Evolutionary conservation across 495 filamentous ascomycete genomes (phyloP).

Genomic region (Cladorrhinum samala): DNA sequence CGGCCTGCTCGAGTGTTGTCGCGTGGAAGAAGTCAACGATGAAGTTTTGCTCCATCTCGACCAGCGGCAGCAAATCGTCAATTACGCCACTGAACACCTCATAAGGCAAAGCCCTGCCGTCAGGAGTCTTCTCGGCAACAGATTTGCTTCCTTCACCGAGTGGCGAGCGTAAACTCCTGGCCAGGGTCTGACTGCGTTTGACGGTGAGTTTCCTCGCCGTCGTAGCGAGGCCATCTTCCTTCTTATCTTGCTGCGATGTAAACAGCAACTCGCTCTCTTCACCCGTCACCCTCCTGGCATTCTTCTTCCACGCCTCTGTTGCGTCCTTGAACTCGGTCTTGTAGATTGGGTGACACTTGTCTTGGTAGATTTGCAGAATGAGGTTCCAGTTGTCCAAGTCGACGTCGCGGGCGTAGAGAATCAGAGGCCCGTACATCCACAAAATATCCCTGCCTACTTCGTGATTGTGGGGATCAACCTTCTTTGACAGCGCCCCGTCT

Average conservation of each 20-base stretch:
- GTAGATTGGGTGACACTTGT: constrained; percentile 66
- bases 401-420: constrained; percentile 81
- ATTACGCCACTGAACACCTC: constrained; percentile 80
- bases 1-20: constrained; percentile 63
- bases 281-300: constrained; percentile 66
- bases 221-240: constrained; percentile 60
- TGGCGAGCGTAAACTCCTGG: constrained; percentile 68
- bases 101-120: constrained; percentile 63
- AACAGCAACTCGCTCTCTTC: constrained; percentile 89
- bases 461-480: constrained; percentile 48
- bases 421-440: constrained; percentile 78
- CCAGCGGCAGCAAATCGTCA: constrained; percentile 68
- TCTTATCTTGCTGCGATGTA: constrained; percentile 80
- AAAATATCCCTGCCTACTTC: constrained; percentile 50
- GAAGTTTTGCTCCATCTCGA: constrained; percentile 92
- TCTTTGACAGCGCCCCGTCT: constrained; percentile 46
- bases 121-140: constrained; percentile 54
- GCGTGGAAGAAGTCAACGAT: constrained; percentile 90
- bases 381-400: constrained; percentile 73
- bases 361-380: constrained; percentile 72
- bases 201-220: constrained; percentile 89
- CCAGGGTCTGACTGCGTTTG: constrained; percentile 72
- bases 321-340: constrained; percentile 78
- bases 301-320: constrained; percentile 72
- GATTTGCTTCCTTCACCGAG: constrained; percentile 56